Evolutionary conservation across 495 filamentous ascomycete species (phyloP).

Genomic region (Neurospora cerealis): DNA sequence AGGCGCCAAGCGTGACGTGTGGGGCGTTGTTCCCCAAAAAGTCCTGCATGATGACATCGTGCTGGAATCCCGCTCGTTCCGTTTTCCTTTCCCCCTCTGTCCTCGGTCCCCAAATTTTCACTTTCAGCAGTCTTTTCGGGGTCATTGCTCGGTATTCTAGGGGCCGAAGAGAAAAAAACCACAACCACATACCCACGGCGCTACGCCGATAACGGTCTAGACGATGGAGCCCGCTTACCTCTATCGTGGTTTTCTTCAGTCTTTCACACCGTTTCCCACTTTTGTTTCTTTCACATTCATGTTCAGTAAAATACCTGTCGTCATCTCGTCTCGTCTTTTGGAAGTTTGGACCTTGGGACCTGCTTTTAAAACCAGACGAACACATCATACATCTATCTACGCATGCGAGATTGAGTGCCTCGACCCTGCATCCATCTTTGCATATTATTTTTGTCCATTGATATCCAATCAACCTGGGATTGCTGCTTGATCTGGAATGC

Average conservation of each 20-base stretch:
- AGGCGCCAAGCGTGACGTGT: background rate
- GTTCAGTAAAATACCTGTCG: background rate
- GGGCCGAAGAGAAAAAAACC: background rate
- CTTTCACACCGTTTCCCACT: background rate
- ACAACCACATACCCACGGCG: background rate
- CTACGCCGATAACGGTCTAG: background rate
- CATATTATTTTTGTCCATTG: background rate
- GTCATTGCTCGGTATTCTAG: background rate
- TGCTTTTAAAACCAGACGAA: background rate
- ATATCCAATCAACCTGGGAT: background rate
- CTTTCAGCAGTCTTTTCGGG: conserved; percentile 2
- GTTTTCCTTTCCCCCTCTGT: background rate
- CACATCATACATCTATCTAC: background rate
- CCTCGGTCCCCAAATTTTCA: background rate
- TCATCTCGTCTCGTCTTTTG: background rate
- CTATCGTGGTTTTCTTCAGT: background rate
- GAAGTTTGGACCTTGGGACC: background rate
- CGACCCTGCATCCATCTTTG: background rate
- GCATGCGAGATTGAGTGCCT: background rate
- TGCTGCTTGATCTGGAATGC: background rate
- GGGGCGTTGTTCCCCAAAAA: background rate
- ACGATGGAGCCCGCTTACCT: background rate
- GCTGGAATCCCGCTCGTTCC: background rate
- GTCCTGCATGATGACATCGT: conserved; percentile 19
- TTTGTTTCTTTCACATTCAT: background rate